These are phyloP conservation scores for Fraxinus velutina DNA, from an alignment of 305 asterid genomes.

Conservation along the genomic window DNA sequence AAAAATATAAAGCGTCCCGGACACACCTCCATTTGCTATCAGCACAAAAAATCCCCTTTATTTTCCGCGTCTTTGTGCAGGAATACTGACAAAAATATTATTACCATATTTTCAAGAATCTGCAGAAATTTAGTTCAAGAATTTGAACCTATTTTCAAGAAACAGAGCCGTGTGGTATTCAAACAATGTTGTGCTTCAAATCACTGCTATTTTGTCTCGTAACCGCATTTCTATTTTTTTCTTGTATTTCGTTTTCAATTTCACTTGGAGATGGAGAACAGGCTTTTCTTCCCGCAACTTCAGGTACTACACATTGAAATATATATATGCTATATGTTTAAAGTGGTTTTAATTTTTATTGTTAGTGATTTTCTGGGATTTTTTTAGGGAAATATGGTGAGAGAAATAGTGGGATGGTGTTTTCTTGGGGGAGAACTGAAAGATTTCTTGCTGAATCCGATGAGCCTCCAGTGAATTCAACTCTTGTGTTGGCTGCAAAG, in stretches of 20 bases:
- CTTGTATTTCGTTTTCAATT: slow-evolving; percentile 24
- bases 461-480: slow-evolving; percentile 40
- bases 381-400: slow-evolving; percentile 20
- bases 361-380: neutral
- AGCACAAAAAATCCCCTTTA: neutral
- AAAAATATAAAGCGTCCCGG: neutral
- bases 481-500: slow-evolving; percentile 63
- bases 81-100: neutral
- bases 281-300: slow-evolving; percentile 26
- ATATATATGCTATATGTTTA: neutral
- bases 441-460: slow-evolving; percentile 51
- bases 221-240: slow-evolving; percentile 25
- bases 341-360: neutral
- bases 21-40: neutral
- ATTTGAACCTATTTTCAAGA: neutral
- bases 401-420: slow-evolving; percentile 4
- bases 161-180: neutral
- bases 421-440: slow-evolving; percentile 35
- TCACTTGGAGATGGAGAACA: slow-evolving; percentile 28
- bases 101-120: neutral
- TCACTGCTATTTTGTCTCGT: slow-evolving; percentile 23
- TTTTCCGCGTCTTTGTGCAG: neutral
- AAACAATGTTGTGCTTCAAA: slow-evolving; percentile 31
- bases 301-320: slow-evolving; percentile 30
- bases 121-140: neutral